phyloP scores from a whole-genome alignment of 1,284 basidiomycete genomes.

The Leccinum pachyderme region DNA sequence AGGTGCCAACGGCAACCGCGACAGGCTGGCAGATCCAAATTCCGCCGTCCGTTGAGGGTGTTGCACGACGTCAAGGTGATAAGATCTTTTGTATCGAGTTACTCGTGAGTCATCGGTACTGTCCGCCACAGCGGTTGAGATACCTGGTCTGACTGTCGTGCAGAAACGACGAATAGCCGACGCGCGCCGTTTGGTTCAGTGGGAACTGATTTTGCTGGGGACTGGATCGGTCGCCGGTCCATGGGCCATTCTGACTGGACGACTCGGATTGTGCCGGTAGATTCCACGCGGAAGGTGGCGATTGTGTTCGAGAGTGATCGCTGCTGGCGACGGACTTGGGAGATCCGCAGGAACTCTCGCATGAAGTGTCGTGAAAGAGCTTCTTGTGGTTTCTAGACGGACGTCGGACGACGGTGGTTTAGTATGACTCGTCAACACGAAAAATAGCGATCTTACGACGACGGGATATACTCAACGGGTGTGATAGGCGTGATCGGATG shows the following conservation, averaged over 20 bases:
- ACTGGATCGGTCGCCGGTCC: slow-evolving; percentile 32
- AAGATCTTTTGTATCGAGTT: slow-evolving; percentile 43
- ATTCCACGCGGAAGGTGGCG: slow-evolving; percentile 34
- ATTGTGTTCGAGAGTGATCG: slow-evolving; percentile 36
- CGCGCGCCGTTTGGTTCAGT: slow-evolving; percentile 42
- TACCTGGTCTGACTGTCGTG: slow-evolving; percentile 52
- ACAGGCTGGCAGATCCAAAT: slow-evolving; percentile 71
- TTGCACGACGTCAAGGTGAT: slow-evolving; percentile 76
- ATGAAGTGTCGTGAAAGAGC: slow-evolving; percentile 32
- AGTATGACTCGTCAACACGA: slow-evolving; percentile 12
- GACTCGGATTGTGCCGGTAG: slow-evolving; percentile 30
- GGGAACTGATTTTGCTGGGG: slow-evolving; percentile 35
- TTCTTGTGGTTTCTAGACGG: slow-evolving; percentile 32
- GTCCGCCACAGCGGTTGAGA: slow-evolving; percentile 16
- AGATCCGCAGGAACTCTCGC: slow-evolving; percentile 31
- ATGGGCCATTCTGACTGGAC: slow-evolving; percentile 26
- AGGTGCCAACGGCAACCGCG: slow-evolving; percentile 78
- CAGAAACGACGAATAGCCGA: slow-evolving; percentile 55
- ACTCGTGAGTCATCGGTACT: slow-evolving; percentile 22
- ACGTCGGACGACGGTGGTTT: slow-evolving; percentile 8
- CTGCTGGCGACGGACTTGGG: slow-evolving; percentile 33
- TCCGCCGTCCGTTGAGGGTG: slow-evolving; percentile 78
- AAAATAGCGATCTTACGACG: slow-evolving; percentile 26
- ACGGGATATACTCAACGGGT: slow-evolving; percentile 30
- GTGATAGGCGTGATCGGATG: slow-evolving; percentile 38